Conservation (phyloP, 768 basidiomycete species). For the Tulasnella sp. region DNA sequence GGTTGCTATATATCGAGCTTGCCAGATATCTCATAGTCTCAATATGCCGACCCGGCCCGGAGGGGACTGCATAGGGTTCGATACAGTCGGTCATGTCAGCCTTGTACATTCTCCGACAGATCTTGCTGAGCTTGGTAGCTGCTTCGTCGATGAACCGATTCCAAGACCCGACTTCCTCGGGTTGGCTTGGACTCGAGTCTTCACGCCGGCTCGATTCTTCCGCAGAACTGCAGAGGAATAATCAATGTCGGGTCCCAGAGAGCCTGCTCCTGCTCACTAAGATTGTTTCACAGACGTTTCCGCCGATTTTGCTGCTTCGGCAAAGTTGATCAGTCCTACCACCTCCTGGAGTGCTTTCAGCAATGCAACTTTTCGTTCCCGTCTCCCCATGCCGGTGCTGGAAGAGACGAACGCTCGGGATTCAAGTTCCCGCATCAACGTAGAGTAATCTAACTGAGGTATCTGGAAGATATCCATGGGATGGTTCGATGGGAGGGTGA, state of each 20-base stretch:
- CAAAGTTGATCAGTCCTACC: too few species aligned
- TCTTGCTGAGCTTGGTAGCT: not conserved
- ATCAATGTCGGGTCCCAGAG: too few species aligned
- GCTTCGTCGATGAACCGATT: not conserved
- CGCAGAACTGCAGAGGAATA: too few species aligned
- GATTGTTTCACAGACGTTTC: too few species aligned
- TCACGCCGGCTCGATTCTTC: too few species aligned
- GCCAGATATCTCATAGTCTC: not conserved
- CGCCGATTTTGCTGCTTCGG: too few species aligned
- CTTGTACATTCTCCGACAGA: not conserved
- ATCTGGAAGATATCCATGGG: not conserved
- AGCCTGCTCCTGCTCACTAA: too few species aligned
- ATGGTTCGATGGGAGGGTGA: not conserved
- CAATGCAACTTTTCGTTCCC: too few species aligned
- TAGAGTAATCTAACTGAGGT: not conserved
- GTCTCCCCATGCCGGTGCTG: too few species aligned
- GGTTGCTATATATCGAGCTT: not conserved
- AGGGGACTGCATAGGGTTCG: not conserved
- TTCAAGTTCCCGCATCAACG: not conserved
- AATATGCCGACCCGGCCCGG: not conserved
- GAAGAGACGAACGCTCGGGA: not conserved
- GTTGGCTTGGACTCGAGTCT: too few species aligned
- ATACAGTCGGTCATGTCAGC: not conserved
- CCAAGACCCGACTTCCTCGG: not conserved
- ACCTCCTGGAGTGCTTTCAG: too few species aligned